phyloP scores from a whole-genome alignment of 225 moss, liverwort and hornwort species.

The Climacium dendroides region DNA sequence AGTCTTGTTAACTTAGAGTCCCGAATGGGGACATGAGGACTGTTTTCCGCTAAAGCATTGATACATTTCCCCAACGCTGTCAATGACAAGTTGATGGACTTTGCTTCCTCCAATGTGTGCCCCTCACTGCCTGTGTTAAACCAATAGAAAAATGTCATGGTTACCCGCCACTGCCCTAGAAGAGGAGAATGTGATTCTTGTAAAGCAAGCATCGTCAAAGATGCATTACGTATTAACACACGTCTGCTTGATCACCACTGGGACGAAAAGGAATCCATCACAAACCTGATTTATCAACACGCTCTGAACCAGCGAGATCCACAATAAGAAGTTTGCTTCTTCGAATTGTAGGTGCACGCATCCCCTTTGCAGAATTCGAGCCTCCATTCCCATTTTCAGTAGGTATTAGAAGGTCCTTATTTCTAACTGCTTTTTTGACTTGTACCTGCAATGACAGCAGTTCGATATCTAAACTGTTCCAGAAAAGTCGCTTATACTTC shows the following conservation, averaged over 20 bases:
- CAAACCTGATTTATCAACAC: conserved; percentile 55
- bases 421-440: conserved; percentile 39
- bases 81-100: conserved; percentile 90
- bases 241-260: background rate
- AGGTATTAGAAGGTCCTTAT: conserved; percentile 6
- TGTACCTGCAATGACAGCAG: conserved; percentile 45
- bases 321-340: conserved; percentile 60
- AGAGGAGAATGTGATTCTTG: background rate
- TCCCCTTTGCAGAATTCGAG: conserved; percentile 5
- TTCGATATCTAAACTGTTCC: background rate
- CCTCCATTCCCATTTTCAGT: conserved; percentile 29
- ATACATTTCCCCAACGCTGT: conserved; percentile 95
- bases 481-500: background rate
- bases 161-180: background rate
- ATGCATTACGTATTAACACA: background rate
- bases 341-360: conserved; percentile 50
- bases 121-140: conserved; percentile 73
- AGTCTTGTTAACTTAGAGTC: conserved; percentile 93
- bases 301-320: conserved; percentile 57
- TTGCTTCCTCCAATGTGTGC: conserved; percentile 92
- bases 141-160: background rate
- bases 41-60: conserved; percentile 89
- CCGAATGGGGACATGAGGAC: conserved; percentile 90
- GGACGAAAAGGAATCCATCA: background rate
- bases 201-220: background rate